Percentiles rank a stretch among this genome's conserved stretches.
Conservation (phyloP, 371 early-diverging fungal genomes). For the Actinomucor elegans region DNA sequence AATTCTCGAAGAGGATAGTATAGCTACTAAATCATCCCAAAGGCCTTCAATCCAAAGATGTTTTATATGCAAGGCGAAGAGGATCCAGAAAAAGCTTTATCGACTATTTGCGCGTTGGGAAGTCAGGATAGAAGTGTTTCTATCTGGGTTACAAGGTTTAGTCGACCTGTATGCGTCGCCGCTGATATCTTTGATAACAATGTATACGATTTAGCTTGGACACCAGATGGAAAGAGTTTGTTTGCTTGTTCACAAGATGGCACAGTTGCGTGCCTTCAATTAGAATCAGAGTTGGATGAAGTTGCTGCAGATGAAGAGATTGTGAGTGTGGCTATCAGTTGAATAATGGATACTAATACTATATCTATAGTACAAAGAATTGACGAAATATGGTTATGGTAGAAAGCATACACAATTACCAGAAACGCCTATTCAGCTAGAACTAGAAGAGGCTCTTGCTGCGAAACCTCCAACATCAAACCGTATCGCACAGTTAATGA, state of each 20-base stretch:
- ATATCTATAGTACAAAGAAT: slow-evolving; percentile 56
- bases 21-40: background rate
- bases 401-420: slow-evolving; percentile 55
- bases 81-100: slow-evolving; percentile 26
- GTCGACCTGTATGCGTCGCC: slow-evolving; percentile 75
- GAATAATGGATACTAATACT: no score
- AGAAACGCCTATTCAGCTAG: slow-evolving; percentile 67
- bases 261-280: slow-evolving; percentile 73
- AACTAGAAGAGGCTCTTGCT: slow-evolving; percentile 59
- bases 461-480: slow-evolving; percentile 31
- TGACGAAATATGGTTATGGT: slow-evolving; percentile 74
- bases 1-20: background rate
- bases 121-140: slow-evolving; percentile 91
- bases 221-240: slow-evolving; percentile 76
- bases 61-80: slow-evolving; percentile 52
- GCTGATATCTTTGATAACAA: slow-evolving; percentile 80
- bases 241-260: slow-evolving; percentile 95
- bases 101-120: slow-evolving; percentile 83
- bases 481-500: slow-evolving; percentile 52
- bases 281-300: slow-evolving; percentile 70
- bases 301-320: slow-evolving; percentile 62
- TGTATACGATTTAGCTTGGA: slow-evolving; percentile 89
- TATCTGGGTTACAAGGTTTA: slow-evolving; percentile 83
- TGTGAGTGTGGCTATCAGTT: no score
- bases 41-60: slow-evolving; percentile 78